Base-by-base conservation (phyloP, 768 basidiomycete species). In the Psilocybe cyanescens region DNA sequence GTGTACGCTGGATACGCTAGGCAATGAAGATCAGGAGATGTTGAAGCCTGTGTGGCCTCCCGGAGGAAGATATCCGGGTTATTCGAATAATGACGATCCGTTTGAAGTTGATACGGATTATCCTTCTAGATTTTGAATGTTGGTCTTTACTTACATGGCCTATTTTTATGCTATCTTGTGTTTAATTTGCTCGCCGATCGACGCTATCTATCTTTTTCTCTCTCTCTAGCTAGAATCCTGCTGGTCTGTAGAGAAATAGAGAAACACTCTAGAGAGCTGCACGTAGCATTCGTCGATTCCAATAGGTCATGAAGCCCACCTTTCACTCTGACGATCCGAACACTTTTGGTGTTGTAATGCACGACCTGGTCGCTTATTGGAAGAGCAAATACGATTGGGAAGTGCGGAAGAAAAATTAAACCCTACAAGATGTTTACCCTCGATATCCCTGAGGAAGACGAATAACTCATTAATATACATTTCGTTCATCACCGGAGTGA, bases 401-500 rank as follows among this genome's bases (percentile, higher is more conserved):
- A 78, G 71, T 45, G 70, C 79, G 6, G 84, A 86, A 64, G 73
- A 70, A 0, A 66, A 66, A 16, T 71, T 86, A 63, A 86, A 86
- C 66, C 75, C 6, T 68, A 82, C 11, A 76, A 80, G 12, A 81
- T 83, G 78, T 86, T 81, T 69, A 85, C 80, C 1, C 70, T 76
- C 14, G 80, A 84, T 55, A 76, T 86, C 47, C 70, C 76, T 3
- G 80, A 83, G 35, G 77, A 70, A 3, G 78, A 77, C 54, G 83
- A 76, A 9, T 19, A 19, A 19, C 67, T 73, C 3, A 71, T 86
- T 44, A 80, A 82, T 35, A 70, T 86, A 5, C 85, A 86, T 62
- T 86, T 81, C 61, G 77, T 84, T 1, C 84, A 86, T 67, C 74
- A 82, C 60, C 74, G 72, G 61, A 83, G 83, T 65, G 62, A 63